These are phyloP conservation scores for Podochytrium sp. DNA, from an alignment of 192 early-diverging fungal species.

Conservation along the genomic window DNA sequence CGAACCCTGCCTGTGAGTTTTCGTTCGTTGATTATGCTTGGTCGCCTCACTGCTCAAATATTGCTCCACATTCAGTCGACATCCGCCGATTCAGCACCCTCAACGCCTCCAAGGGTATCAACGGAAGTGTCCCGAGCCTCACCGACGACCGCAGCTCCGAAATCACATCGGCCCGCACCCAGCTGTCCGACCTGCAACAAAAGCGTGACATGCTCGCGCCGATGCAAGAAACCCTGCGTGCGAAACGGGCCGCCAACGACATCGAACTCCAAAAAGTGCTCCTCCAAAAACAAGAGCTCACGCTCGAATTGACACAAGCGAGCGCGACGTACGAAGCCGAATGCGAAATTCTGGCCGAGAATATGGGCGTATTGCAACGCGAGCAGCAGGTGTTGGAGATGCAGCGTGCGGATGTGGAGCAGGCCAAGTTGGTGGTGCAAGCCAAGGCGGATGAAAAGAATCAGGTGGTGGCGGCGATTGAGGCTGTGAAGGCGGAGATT, in stretches of 20 bases:
- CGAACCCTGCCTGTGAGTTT: constrained; percentile 8
- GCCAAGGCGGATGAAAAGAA: constrained; percentile 25
- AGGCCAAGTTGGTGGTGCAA: constrained; percentile 54
- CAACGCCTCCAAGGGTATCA: not conserved
- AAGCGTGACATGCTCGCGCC: constrained; percentile 59
- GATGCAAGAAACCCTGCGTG: constrained; percentile 57
- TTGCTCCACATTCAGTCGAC: constrained; percentile 3
- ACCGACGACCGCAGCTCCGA: constrained; percentile 47
- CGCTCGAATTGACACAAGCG: constrained; percentile 57
- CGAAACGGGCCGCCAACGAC: constrained; percentile 58
- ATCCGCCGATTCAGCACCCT: constrained; percentile 15
- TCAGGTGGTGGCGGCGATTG: constrained; percentile 33
- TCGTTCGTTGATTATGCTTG: not conserved
- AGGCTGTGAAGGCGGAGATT: constrained; percentile 55
- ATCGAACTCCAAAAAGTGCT: constrained; percentile 60
- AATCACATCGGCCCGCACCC: constrained; percentile 61
- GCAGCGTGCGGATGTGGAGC: constrained; percentile 47
- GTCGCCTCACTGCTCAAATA: not conserved
- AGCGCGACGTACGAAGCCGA: constrained; percentile 67
- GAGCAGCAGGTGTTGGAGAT: constrained; percentile 50
- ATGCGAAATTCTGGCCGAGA: constrained; percentile 55
- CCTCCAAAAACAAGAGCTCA: constrained; percentile 67
- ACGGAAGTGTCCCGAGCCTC: not conserved
- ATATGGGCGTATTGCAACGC: constrained; percentile 47
- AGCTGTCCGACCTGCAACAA: constrained; percentile 63